Percentiles rank a stretch among this genome's conserved stretches.
Conservation (phyloP, 2,329 filamentous ascomycete species). For the Aspergillus tanneri region DNA sequence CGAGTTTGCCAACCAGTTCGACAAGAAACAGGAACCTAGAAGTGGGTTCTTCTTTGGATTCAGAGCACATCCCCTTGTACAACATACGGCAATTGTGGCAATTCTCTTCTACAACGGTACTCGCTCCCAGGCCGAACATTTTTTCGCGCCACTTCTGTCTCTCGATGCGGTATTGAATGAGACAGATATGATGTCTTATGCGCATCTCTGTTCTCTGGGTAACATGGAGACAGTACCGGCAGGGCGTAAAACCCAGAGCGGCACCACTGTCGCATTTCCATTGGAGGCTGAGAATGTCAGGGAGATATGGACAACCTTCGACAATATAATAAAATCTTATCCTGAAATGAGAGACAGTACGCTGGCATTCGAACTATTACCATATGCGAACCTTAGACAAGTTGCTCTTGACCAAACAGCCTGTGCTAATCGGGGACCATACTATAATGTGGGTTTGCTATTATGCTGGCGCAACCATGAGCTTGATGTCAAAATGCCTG, state of each 20-base stretch:
- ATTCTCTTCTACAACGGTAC: conserved; percentile 20
- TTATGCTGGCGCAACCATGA: conserved; percentile 9
- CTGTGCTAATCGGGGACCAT: conserved; percentile 13
- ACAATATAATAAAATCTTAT: neutral
- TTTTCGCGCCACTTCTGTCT: conserved; percentile 11
- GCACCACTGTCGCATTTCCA: conserved; percentile 9
- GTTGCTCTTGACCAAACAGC: conserved; percentile 12
- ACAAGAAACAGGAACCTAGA: conserved; percentile 2
- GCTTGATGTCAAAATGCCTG: conserved; percentile 3
- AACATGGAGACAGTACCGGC: neutral
- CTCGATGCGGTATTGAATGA: conserved; percentile 4
- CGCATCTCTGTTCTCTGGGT: conserved; percentile 9
- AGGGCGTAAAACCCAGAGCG: conserved; percentile 5
- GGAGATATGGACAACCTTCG: neutral
- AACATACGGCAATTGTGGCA: conserved; percentile 8
- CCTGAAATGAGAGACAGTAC: conserved; percentile 4
- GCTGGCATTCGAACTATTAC: conserved; percentile 15
- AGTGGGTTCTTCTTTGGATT: conserved; percentile 11
- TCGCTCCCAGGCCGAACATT: neutral
- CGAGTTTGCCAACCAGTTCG: conserved; percentile 12
- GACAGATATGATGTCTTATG: conserved; percentile 10
- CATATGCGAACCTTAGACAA: conserved; percentile 9
- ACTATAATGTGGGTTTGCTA: conserved; percentile 13
- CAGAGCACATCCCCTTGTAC: conserved; percentile 4
- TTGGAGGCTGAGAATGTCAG: conserved; percentile 4